Conservation (phyloP, 768 basidiomycete species). For the Paxillus rubicundulus region DNA sequence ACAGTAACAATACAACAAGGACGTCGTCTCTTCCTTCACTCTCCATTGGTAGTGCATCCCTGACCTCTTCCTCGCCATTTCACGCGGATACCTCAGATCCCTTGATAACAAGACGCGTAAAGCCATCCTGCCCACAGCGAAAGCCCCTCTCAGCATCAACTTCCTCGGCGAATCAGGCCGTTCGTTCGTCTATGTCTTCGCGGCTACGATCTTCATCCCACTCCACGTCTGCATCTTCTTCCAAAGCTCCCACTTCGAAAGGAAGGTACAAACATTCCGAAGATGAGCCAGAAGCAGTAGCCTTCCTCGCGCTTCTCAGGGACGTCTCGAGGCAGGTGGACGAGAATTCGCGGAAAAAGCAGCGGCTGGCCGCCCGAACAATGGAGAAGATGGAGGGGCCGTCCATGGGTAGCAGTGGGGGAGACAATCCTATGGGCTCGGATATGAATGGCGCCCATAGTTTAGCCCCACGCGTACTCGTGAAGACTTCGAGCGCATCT, state of each 20-base stretch:
- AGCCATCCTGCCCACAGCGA: constrained; percentile 10
- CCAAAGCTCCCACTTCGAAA: not conserved
- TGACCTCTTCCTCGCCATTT: constrained; percentile 1
- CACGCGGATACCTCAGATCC: constrained; percentile 4
- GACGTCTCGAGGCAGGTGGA: constrained; percentile 23
- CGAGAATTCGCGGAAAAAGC: constrained; percentile 26
- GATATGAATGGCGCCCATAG: not conserved
- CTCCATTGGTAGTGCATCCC: constrained; percentile 1
- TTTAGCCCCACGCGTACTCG: constrained; percentile 6
- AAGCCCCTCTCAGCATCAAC: constrained; percentile 21
- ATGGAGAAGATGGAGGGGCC: constrained; percentile 10
- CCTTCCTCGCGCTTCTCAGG: constrained; percentile 25
- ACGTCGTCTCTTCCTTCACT: constrained; percentile 5
- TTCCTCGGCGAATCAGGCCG: constrained; percentile 14
- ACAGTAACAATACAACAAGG: constrained; percentile 2
- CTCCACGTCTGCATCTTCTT: constrained; percentile 1
- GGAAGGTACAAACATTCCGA: constrained; percentile 8
- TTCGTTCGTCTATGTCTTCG: not conserved
- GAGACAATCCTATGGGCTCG: not conserved
- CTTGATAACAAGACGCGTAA: constrained; percentile 2
- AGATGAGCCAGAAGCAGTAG: constrained; percentile 20
- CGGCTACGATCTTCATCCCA: constrained; percentile 21
- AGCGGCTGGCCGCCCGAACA: constrained; percentile 12
- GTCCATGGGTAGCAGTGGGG: not conserved
- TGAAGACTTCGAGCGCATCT: constrained; percentile 17